phyloP scores from a whole-genome alignment of 306 rosid genomes.

The Trifolium pratense region DNA sequence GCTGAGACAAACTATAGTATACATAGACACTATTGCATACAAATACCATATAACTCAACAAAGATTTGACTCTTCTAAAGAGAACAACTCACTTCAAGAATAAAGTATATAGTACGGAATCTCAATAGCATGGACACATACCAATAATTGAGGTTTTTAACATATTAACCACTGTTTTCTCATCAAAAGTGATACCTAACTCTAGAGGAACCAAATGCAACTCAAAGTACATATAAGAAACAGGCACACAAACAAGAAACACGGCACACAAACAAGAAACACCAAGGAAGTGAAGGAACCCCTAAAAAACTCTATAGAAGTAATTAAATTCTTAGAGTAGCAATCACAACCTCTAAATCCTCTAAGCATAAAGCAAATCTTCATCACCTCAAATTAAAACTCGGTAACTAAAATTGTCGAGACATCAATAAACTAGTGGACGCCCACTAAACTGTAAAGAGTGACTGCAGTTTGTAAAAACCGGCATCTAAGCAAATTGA shows the following conservation, averaged over 20 bases:
- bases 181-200: not conserved
- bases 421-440: conserved; percentile 13
- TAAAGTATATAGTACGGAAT: not conserved
- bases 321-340: too few species aligned
- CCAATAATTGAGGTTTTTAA: not conserved
- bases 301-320: not conserved
- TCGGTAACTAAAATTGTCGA: not conserved
- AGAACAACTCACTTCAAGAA: not conserved
- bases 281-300: too few species aligned
- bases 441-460: not conserved
- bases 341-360: too few species aligned
- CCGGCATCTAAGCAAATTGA: conserved; percentile 13
- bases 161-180: not conserved
- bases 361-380: conserved; percentile 18
- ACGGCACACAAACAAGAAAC: too few species aligned
- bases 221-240: conserved; percentile 11
- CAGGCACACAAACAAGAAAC: conserved; percentile 6
- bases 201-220: not conserved
- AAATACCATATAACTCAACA: conserved; percentile 19
- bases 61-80: not conserved
- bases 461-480: not conserved
- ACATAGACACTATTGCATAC: not conserved
- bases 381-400: not conserved
- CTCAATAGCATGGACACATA: not conserved
- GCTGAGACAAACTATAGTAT: conserved; percentile 3